Evolutionary conservation across 2,329 filamentous ascomycete species (phyloP), one percentile per base, ranked within the genome.

Genomic region (Keithomyces neogunnii): DNA sequence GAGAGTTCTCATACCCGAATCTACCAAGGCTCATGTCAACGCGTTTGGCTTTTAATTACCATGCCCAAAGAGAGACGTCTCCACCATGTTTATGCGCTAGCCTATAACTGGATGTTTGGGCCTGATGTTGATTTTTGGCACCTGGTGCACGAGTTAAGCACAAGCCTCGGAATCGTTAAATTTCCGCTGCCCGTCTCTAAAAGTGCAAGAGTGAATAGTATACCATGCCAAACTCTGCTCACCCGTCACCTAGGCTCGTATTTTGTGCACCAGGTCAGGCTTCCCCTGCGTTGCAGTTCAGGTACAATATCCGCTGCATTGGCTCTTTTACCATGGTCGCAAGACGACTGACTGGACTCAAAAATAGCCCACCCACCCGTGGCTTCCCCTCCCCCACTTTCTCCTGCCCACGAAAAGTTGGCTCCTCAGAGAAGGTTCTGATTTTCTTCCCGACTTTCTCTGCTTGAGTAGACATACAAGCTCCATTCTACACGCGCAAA

Each of bases 341-440:
- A 19, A 19, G 19, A 19, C 19, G 19, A 19, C 19, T 19, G 19
- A 19, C 19, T 19, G 46, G 46, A 38, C 13, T 9, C 30, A 11
- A 30, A 39, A 31, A 40, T 33, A 50, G 9, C 35, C 35, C 32
- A 8, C 11, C 44, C 36, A 36, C 39, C 40, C 42, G 36, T 48
- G 35, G 48, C 49, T 57, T 55, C 57, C 59, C 55, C 57, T 57
- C 57, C 58, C 59, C 59, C 59, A 59, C 57, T 56, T 60, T 58
- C 55, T 51, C 52, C 54, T 49, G 49, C 57, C 50, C 55, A 57
- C 57, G 52, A 59, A 56, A 59, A 57, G 52, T 53, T 50, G 52
- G 49, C 45, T 51, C 39, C 49, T 44, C 47, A 45, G 47, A 43
- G 13, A 36, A 49, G 51, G 47, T 49, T 47, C 49, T 50, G 48